These are phyloP conservation scores for Amoebophrya sp. DNA, from an alignment of 169 alveolate species.

Conservation along the genomic window DNA sequence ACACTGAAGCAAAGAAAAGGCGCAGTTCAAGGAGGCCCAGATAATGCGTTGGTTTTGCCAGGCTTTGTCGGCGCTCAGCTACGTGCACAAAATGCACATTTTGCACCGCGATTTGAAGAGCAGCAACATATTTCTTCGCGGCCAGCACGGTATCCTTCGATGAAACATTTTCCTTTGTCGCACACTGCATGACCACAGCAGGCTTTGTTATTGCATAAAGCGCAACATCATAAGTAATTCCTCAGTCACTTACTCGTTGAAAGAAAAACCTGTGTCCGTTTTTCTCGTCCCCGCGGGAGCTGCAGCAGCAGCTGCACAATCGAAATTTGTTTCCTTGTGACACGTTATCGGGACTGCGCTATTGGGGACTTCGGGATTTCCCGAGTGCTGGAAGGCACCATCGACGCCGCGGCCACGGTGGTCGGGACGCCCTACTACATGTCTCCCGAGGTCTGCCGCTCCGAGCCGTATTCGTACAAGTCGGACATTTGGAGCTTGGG, in stretches of 20 bases:
- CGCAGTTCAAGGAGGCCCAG: neutral
- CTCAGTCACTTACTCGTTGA: neutral
- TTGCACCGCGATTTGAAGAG: conserved; percentile 85
- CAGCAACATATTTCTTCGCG: conserved; percentile 66
- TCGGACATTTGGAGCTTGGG: conserved; percentile 48
- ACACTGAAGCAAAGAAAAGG: neutral
- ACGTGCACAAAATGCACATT: conserved; percentile 78
- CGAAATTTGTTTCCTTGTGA: neutral
- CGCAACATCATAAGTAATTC: neutral
- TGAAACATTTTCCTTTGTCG: conserved; percentile 45
- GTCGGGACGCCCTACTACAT: conserved; percentile 88
- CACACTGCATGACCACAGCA: neutral
- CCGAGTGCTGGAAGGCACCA: conserved; percentile 74
- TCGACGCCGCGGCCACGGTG: conserved; percentile 79
- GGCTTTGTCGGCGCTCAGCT: conserved; percentile 43
- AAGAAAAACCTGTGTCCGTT: neutral
- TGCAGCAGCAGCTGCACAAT: neutral
- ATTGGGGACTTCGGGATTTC: conserved; percentile 86
- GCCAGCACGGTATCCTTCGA: conserved; percentile 50
- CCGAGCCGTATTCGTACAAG: conserved; percentile 65
- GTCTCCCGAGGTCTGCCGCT: conserved; percentile 76
- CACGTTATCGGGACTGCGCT: conserved; percentile 19
- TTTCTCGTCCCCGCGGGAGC: no score
- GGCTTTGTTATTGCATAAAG: neutral
- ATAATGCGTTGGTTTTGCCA: neutral